phyloP scores from a whole-genome alignment of 495 filamentous ascomycete species.

The Aspergillus carlsbadensis region DNA sequence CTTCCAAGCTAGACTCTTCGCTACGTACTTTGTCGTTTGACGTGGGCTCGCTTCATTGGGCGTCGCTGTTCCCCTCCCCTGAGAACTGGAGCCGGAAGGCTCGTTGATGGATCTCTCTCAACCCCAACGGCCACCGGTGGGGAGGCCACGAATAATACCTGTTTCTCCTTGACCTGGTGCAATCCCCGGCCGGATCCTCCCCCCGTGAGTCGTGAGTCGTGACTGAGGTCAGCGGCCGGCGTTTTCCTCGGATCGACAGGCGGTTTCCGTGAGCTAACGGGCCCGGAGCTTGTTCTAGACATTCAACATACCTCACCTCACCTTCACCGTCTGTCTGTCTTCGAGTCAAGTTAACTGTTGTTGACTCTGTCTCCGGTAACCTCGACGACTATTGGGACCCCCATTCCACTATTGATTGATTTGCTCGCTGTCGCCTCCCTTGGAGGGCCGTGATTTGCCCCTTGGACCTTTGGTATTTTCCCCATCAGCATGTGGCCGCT shows the following conservation, averaged over 20 bases:
- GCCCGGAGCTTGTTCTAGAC: constrained; percentile 36
- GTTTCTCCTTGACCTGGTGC: neutral
- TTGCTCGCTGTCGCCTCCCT: neutral
- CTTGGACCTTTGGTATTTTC: constrained; percentile 11
- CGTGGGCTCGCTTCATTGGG: constrained; percentile 46
- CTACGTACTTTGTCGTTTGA: constrained; percentile 25
- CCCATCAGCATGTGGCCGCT: constrained; percentile 43
- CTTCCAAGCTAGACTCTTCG: constrained; percentile 17
- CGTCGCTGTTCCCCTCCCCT: constrained; percentile 27
- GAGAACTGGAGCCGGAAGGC: constrained; percentile 14
- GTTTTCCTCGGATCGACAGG: constrained; percentile 19
- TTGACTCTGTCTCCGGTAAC: constrained; percentile 11
- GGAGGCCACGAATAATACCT: neutral
- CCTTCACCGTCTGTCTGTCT: constrained; percentile 7
- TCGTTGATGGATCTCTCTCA: neutral
- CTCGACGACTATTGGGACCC: constrained; percentile 7
- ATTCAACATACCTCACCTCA: constrained; percentile 24
- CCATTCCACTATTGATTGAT: constrained; percentile 13
- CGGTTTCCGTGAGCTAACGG: constrained; percentile 14
- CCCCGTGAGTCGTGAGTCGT: neutral
- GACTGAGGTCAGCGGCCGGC: constrained; percentile 2
- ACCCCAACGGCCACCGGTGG: constrained; percentile 1
- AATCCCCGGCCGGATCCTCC: constrained; percentile 1
- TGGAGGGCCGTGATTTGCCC: constrained; percentile 12
- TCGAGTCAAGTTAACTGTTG: constrained; percentile 24